Conservation (phyloP, 2,329 filamentous ascomycete species). For the Emericellopsis atlantica region DNA sequence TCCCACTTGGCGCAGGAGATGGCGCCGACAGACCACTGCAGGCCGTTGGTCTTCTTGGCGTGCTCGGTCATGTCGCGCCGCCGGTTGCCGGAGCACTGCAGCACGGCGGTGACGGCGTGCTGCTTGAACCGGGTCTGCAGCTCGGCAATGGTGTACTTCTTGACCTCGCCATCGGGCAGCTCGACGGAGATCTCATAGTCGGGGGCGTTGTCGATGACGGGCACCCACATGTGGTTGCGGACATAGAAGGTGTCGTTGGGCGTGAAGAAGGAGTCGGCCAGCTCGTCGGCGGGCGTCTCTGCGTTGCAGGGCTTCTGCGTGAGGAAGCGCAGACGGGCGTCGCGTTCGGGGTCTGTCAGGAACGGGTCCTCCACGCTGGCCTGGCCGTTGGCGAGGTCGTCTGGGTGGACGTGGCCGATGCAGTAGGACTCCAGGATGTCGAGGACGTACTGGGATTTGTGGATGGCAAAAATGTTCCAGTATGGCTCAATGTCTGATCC, state of each 20-base stretch:
- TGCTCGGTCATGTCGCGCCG: constrained; percentile 40
- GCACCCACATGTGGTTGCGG: constrained; percentile 1
- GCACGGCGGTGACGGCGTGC: constrained; percentile 37
- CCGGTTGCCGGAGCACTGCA: constrained; percentile 50
- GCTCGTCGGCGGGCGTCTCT: constrained; percentile 24
- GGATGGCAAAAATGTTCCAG: constrained; percentile 39
- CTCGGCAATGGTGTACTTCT: constrained; percentile 39
- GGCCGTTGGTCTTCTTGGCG: constrained; percentile 12
- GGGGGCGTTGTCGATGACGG: constrained; percentile 8
- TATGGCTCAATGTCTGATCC: constrained; percentile 35
- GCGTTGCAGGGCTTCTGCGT: constrained; percentile 35
- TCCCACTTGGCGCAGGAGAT: constrained; percentile 32
- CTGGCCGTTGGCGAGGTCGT: constrained; percentile 24
- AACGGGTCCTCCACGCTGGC: constrained; percentile 31
- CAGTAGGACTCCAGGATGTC: constrained; percentile 33
- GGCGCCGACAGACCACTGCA: constrained; percentile 33
- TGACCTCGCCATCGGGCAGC: constrained; percentile 38
- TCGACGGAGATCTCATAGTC: constrained; percentile 38
- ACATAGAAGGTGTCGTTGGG: constrained; percentile 8
- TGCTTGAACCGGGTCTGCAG: constrained; percentile 36
- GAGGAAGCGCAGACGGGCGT: constrained; percentile 23
- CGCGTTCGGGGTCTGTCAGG: constrained; percentile 25
- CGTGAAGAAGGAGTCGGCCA: constrained; percentile 2
- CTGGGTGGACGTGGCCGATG: constrained; percentile 24
- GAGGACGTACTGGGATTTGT: constrained; percentile 34